Conservation (phyloP, 139 green algal genomes). For the Asterochloris sp. region DNA sequence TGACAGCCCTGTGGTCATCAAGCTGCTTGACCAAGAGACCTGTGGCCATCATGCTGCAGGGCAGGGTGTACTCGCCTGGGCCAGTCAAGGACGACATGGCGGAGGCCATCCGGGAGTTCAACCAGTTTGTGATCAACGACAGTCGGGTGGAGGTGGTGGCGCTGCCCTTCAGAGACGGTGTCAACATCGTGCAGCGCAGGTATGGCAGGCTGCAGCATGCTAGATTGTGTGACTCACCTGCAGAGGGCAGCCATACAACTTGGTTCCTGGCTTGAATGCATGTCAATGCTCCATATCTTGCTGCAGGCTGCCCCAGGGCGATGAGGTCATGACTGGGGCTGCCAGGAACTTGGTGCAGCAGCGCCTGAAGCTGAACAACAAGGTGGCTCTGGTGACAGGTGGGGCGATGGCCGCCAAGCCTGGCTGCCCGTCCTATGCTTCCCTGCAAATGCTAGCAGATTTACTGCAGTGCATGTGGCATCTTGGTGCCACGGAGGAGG, state of each 20-base stretch:
- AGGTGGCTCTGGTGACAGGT: conserved; percentile 48
- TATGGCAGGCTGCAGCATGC: neutral
- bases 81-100: conserved; percentile 27
- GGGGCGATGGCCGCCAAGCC: too few species aligned
- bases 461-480: too few species aligned
- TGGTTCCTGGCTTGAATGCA: too few species aligned
- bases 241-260: too few species aligned
- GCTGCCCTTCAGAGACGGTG: conserved; percentile 44
- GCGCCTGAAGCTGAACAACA: conserved; percentile 39
- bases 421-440: too few species aligned
- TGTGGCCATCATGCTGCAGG: conserved; percentile 15
- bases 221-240: too few species aligned
- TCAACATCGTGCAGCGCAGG: conserved; percentile 31
- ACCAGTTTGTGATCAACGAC: conserved; percentile 32
- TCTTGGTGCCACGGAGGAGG: too few species aligned
- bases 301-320: conserved; percentile 10
- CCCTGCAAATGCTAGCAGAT: too few species aligned
- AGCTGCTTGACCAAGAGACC: too few species aligned
- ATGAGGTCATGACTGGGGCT: conserved; percentile 27
- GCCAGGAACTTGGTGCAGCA: conserved; percentile 29
- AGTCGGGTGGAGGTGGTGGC: conserved; percentile 31
- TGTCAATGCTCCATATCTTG: too few species aligned
- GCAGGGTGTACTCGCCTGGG: conserved; percentile 33
- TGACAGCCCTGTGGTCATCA: too few species aligned
- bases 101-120: conserved; percentile 42